phyloP scores from a whole-genome alignment of 176 grass and related monocot genomes.

The Alloteropsis semialata region DNA sequence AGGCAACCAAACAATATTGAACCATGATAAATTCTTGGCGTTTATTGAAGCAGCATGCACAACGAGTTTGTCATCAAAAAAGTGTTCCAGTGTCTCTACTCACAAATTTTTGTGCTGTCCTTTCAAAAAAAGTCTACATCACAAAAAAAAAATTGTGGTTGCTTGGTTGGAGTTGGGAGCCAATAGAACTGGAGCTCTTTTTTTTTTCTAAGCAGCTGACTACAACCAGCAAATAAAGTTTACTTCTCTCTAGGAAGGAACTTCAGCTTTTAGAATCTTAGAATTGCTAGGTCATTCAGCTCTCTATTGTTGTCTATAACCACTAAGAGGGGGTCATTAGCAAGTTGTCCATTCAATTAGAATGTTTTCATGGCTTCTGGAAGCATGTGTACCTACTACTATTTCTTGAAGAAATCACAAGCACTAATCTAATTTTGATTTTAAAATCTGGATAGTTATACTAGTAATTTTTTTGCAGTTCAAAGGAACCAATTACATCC shows the following conservation, averaged over 20 bases:
- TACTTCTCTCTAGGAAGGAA: neutral
- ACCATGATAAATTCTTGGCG: conserved; percentile 8
- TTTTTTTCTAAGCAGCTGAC: neutral
- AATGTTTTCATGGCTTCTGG: neutral
- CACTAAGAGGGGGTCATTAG: neutral
- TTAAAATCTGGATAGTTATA: neutral
- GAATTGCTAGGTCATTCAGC: conserved; percentile 1
- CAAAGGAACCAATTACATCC: neutral
- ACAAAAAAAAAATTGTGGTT: neutral
- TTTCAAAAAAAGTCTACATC: neutral
- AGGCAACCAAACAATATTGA: conserved; percentile 16
- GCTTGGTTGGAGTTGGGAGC: conserved; percentile 6
- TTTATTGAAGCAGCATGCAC: neutral
- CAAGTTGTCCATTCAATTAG: neutral
- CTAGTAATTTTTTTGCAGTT: neutral
- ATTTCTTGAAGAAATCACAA: neutral
- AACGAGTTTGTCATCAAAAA: conserved; percentile 22
- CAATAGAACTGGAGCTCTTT: neutral
- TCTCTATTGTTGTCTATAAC: neutral
- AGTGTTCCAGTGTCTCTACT: conserved; percentile 10
- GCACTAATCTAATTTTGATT: neutral
- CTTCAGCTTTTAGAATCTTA: neutral
- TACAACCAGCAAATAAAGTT: conserved; percentile 1
- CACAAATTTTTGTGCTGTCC: neutral
- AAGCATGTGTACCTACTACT: neutral